A percentile compares a stretch with the other conserved stretches of the same genome.
These are phyloP conservation scores for Halophytophthora batemanensis DNA, from an alignment of 352 stramenopile species.

Conservation along the genomic window DNA sequence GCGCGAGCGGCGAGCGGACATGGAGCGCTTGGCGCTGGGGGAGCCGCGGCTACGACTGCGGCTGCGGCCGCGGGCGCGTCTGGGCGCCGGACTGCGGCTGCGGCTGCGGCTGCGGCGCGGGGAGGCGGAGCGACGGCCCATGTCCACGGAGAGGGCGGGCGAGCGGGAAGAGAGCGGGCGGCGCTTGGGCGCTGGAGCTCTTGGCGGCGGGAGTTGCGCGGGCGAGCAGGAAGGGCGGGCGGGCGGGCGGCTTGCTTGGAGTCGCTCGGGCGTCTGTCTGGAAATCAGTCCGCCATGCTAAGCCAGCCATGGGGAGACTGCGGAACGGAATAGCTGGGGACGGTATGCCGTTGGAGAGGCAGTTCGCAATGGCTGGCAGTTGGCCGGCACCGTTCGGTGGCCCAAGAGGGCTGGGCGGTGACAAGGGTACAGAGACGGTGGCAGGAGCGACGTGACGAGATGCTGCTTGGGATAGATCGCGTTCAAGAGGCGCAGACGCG, in stretches of 20 bases:
- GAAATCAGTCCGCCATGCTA: neutral
- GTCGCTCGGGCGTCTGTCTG: neutral
- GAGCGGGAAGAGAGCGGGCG: neutral
- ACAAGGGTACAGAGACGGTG: too few species aligned
- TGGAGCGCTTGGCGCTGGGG: slow-evolving; percentile 1
- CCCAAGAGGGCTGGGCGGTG: too few species aligned
- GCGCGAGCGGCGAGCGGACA: slow-evolving; percentile 1
- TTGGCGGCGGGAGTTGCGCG: too few species aligned
- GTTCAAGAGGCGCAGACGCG: too few species aligned
- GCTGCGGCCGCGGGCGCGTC: slow-evolving; percentile 20
- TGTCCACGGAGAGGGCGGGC: slow-evolving; percentile 8
- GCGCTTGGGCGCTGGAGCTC: neutral
- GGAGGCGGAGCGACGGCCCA: slow-evolving; percentile 51
- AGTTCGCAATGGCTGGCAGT: too few species aligned
- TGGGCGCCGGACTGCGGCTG: slow-evolving; percentile 28
- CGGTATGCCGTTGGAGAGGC: too few species aligned
- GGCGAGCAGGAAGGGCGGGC: neutral
- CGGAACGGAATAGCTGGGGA: too few species aligned
- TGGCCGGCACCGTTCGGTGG: too few species aligned
- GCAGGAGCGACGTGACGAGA: too few species aligned
- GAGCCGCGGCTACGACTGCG: slow-evolving; percentile 18
- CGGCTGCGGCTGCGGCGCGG: slow-evolving; percentile 35
- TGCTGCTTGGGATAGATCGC: too few species aligned
- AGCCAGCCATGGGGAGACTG: neutral
- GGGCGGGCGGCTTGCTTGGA: neutral